A percentile compares a stretch with the other conserved stretches of the same genome.
These are phyloP conservation scores for Aspergillus neotritici DNA, from an alignment of 2,329 filamentous ascomycete species.

Conservation along the genomic window DNA sequence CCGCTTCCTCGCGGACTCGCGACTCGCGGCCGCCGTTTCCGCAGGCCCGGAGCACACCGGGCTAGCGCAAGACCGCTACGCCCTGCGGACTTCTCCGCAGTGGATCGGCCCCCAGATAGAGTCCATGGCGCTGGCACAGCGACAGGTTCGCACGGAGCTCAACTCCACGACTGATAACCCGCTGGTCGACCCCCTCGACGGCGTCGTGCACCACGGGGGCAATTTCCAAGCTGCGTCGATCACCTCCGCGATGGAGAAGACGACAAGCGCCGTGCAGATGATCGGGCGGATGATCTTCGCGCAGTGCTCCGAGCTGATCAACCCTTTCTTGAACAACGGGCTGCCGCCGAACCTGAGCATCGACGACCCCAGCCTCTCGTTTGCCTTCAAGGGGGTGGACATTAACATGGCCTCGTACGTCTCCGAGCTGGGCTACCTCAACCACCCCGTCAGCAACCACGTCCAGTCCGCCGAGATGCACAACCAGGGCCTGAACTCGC, in stretches of 20 bases:
- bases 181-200: constrained; percentile 46
- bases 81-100: constrained; percentile 59
- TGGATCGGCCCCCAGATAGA: constrained; percentile 64
- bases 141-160: constrained; percentile 55
- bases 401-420: constrained; percentile 61
- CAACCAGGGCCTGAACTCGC: constrained; percentile 62
- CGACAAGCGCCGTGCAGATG: constrained; percentile 46
- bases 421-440: constrained; percentile 57
- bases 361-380: constrained; percentile 51
- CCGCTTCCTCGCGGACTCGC: constrained; percentile 46
- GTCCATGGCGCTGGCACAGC: constrained; percentile 53
- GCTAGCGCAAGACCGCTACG: constrained; percentile 60
- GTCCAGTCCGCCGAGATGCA: constrained; percentile 63
- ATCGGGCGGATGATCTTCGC: constrained; percentile 60
- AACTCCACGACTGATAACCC: constrained; percentile 66
- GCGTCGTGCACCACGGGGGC: constrained; percentile 53
- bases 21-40: constrained; percentile 31
- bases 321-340: constrained; percentile 54
- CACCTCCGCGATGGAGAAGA: constrained; percentile 62
- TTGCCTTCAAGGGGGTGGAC: constrained; percentile 60
- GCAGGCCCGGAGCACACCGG: constrained; percentile 16
- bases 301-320: constrained; percentile 59
- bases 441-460: constrained; percentile 57
- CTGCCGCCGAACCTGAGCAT: constrained; percentile 57
- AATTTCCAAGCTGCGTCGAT: constrained; percentile 63